Base-by-base conservation (phyloP, 1,284 basidiomycete species). In the Malassezia cuniculi region DNA sequence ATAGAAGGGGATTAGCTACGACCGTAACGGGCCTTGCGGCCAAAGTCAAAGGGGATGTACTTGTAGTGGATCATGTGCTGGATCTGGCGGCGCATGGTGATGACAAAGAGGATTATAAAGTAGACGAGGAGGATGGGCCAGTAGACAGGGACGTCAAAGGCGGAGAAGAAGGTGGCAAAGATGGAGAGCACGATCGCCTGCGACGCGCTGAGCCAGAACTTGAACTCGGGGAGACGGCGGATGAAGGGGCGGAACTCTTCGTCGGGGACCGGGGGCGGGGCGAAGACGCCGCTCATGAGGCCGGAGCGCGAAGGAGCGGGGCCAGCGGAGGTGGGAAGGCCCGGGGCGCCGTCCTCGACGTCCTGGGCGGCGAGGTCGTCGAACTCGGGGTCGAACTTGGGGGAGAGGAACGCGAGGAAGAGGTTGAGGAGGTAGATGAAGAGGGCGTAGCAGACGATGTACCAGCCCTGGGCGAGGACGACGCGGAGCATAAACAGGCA, bases 61-160 rank as follows among this genome's bases (percentile, higher is more conserved):
- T 84, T 86, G 74, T 95, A 94, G 71, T 90, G 90, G 74, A 93
- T 83, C 90, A 95, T 95, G 71, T 95, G 90, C 60, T 66, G 61
- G 50, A 71, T 67, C 52, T 71, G 69, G 11, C 66, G 49, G 30
- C 60, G 45, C 59, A 70, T 66, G 20, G 69, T 70, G 43, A 71
- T 64, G 30, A 66, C 56, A 36, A 70, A 69, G 29, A 71, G 53
- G 50, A 70, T 57, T 51, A 58, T 60, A 48, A 69, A 62, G 52
- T 93, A 93, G 55, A 94, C 74, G 54, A 95, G 78, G 32, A 93
- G 76, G 69, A 95, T 93, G 9, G 87, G 87, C 86, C 90, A 95
- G 71, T 93, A 95, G 16, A 97, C 90, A 9, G 90, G 90, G 14
- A 95, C 81, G 67, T 95, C 87, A 57, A 90, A 90, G 9, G 72